These are phyloP conservation scores for Abrus pulchellus DNA, from an alignment of 306 rosid species.

Conservation along the genomic window DNA sequence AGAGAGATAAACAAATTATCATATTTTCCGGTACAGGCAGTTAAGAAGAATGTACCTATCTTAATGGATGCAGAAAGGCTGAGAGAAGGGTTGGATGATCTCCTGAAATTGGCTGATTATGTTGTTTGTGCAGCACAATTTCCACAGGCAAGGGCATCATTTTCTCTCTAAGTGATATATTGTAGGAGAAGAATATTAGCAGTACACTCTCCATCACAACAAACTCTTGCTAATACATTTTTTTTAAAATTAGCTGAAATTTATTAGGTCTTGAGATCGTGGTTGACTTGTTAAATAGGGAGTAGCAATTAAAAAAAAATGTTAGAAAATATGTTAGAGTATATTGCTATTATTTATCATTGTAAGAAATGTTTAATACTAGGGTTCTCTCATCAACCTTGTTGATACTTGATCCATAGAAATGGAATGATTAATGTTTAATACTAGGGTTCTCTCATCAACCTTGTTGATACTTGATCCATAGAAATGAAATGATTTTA, in stretches of 20 bases:
- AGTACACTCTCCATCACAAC: no score
- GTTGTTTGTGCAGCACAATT: constrained; percentile 75
- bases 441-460: not conserved
- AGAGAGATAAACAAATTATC: constrained; percentile 50
- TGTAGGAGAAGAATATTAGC: not conserved
- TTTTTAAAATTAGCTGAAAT: no score
- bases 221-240: no score
- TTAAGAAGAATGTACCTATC: constrained; percentile 73
- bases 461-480: not conserved
- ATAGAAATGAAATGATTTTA: constrained; percentile 27
- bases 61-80: constrained; percentile 81
- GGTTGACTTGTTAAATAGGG: no score
- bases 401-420: not conserved
- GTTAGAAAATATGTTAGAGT: no score
- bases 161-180: constrained; percentile 34
- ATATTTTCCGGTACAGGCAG: constrained; percentile 70
- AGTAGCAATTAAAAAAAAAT: no score
- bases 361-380: not conserved
- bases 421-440: constrained; percentile 35
- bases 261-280: no score
- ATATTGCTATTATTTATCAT: no score
- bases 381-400: not conserved
- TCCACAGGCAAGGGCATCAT: constrained; percentile 77
- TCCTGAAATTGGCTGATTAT: constrained; percentile 69
- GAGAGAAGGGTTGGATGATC: constrained; percentile 92